Percentiles rank a stretch among this genome's conserved stretches.
These are phyloP conservation scores for Fomitopsis palustris DNA, from an alignment of 1,284 basidiomycete genomes.

Conservation along the genomic window DNA sequence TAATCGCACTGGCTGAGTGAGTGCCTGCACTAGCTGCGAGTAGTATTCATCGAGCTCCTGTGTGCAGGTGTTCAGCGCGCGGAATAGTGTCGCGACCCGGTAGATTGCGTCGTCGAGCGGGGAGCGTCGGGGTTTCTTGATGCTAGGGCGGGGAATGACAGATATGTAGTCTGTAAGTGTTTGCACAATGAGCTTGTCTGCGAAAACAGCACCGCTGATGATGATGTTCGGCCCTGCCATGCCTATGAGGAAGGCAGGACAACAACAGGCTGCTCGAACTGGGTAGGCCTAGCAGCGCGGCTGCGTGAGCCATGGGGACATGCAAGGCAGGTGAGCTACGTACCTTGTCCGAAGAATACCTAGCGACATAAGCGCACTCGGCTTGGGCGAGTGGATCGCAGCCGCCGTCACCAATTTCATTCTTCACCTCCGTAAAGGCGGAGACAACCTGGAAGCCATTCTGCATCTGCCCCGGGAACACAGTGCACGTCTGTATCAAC, in stretches of 20 bases:
- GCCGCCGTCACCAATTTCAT: not conserved
- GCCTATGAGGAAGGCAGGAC: conserved; percentile 8
- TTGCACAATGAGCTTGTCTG: conserved; percentile 10
- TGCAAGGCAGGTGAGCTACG: not conserved
- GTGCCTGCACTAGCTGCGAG: not conserved
- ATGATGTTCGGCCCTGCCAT: conserved; percentile 10
- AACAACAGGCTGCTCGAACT: conserved; percentile 9
- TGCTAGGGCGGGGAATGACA: not conserved
- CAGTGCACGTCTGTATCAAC: not conserved
- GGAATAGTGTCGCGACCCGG: conserved; percentile 10
- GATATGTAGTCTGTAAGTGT: conserved; percentile 11
- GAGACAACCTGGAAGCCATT: not conserved
- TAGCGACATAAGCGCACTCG: not conserved
- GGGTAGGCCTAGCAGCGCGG: not conserved
- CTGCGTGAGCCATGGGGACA: not conserved
- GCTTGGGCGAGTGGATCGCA: not conserved
- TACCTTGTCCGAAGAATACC: not conserved
- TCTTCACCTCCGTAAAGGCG: not conserved
- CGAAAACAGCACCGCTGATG: conserved; percentile 14
- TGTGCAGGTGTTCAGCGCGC: not conserved
- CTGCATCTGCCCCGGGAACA: not conserved
- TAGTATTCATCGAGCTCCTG: conserved; percentile 6
- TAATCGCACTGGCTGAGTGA: not conserved
- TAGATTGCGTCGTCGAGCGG: not conserved
- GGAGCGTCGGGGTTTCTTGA: not conserved